phyloP scores from a whole-genome alignment of 352 stramenopile genomes.

The Pythium rhizo-oryzae region DNA sequence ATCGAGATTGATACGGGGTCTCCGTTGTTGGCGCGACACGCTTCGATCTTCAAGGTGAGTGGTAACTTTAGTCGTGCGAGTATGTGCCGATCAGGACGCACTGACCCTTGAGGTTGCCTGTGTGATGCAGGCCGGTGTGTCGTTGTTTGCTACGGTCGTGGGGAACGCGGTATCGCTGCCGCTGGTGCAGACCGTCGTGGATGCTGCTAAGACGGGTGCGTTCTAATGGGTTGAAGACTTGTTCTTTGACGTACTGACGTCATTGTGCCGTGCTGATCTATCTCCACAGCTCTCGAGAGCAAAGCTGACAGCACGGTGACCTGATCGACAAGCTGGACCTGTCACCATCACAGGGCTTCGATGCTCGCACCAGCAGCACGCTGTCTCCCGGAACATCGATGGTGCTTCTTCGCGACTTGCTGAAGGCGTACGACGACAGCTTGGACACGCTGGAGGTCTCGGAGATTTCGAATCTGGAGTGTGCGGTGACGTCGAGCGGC shows the following conservation, averaged over 20 bases:
- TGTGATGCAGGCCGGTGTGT: conserved; percentile 3
- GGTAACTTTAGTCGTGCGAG: not conserved
- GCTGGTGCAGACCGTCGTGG: conserved; percentile 3
- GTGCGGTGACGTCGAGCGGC: conserved; percentile 3
- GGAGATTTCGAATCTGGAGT: conserved; percentile 20
- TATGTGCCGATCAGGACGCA: not conserved
- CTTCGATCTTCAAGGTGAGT: conserved; percentile 5
- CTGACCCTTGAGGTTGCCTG: too few species aligned
- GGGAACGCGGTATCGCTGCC: not conserved
- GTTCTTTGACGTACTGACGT: too few species aligned
- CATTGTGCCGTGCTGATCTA: too few species aligned
- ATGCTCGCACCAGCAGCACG: not conserved
- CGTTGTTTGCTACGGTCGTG: conserved; percentile 13
- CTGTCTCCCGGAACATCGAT: not conserved
- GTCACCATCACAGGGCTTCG: not conserved
- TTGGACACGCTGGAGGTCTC: conserved; percentile 14
- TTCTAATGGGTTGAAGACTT: too few species aligned
- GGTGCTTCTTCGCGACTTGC: not conserved
- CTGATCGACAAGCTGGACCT: conserved; percentile 22
- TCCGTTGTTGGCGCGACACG: conserved; percentile 7
- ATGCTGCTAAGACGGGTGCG: conserved; percentile 3
- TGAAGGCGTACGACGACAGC: conserved; percentile 17
- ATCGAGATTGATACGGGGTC: conserved; percentile 17
- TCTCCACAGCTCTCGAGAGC: not conserved
- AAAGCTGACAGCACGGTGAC: not conserved